Base-by-base conservation (phyloP, 129 eudicot species). In the Erigeron canadensis region DNA sequence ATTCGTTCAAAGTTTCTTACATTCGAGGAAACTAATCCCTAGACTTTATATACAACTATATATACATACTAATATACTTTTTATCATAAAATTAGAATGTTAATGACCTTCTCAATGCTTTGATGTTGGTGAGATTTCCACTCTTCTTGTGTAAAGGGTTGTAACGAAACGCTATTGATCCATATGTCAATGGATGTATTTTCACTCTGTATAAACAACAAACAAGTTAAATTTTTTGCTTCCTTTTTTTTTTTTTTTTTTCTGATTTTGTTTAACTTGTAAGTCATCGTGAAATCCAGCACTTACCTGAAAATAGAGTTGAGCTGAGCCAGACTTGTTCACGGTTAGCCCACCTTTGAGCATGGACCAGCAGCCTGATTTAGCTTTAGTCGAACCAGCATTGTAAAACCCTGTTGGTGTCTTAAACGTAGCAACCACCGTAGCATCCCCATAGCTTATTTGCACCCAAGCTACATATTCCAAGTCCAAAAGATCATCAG, bases 331-430 rank as follows among this genome's bases (percentile, higher is more conserved):
- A 7, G 93, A 84, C 23, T 56, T 39, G 15, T 77, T 75, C 18
- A 75, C 88, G 5, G 73, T 63, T 43, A 89, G 28, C 5, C 96
- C 96, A 37, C 96, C 96, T 77, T 89, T 86, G 39, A 86, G 88
- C 92, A 89, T 86, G 68, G 92, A 89, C 96, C 92, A 89, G 6
- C 96, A 89, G 11, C 85, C 93, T 0, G 75, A 47, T 71, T 76
- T 68, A 7, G 90, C 88, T n/a, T 11, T 28, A 18, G 75, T 86
- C 77, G 76, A 76, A 45, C 88, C 93, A 17, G 86, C 92, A 62
- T 64, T 42, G 13, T 65, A 51, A 19, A 9, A 60, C 45, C 86
- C 86, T 2, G 60, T 45, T 10, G 57, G 34, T 7, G 89, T 86
- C 75, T 75, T 84, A 70, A 89, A 80, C 13, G 79, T 61, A 8